Conservation (phyloP, 1,284 basidiomycete genomes). For the Heliocybe sulcata region DNA sequence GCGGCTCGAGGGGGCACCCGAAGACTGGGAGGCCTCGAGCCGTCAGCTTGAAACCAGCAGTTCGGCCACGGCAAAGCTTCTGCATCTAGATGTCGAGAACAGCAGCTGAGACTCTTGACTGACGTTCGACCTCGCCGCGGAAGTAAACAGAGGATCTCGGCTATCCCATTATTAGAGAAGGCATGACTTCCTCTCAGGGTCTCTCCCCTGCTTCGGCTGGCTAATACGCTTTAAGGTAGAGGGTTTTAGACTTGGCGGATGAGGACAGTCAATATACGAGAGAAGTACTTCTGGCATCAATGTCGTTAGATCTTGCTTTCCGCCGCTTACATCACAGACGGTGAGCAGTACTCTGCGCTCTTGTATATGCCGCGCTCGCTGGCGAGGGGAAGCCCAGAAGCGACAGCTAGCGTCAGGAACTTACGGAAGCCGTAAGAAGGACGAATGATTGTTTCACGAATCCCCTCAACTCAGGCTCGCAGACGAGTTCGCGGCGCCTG, state of each 20-base stretch:
- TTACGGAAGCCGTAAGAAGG: background rate
- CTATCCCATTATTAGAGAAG: background rate
- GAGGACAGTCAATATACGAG: background rate
- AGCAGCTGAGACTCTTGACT: background rate
- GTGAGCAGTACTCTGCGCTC: background rate
- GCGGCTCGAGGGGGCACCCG: background rate
- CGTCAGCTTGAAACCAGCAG: background rate
- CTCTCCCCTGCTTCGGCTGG: background rate
- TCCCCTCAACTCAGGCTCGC: background rate
- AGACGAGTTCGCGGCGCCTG: background rate
- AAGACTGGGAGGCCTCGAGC: background rate
- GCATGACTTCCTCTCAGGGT: background rate
- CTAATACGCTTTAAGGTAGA: conserved; percentile 1
- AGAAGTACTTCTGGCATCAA: background rate
- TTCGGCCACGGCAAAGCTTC: background rate
- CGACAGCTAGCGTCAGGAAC: background rate
- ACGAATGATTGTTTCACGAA: background rate
- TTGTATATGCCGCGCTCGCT: background rate
- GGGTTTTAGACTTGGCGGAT: background rate
- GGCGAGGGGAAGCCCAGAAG: background rate
- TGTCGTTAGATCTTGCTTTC: background rate
- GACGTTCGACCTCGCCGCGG: background rate
- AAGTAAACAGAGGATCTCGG: background rate
- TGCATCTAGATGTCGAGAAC: background rate
- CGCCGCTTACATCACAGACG: background rate